Conservation (phyloP, 768 basidiomycete genomes). For the Dentipellis sp. region DNA sequence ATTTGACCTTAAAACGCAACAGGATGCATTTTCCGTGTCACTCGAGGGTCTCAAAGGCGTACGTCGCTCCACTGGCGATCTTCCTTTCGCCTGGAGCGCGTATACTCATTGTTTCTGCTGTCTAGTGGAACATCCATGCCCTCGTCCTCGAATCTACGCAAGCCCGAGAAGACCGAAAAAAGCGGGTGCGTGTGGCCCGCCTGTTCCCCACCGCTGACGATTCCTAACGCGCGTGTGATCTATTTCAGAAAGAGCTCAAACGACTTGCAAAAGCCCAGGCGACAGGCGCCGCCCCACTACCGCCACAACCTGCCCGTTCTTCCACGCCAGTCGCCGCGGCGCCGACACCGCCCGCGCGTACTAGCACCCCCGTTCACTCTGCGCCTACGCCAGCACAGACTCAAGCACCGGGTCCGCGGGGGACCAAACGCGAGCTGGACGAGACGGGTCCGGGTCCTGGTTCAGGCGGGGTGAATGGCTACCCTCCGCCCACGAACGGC, state of each 20-base stretch:
- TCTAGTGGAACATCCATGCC: slow-evolving; percentile 16
- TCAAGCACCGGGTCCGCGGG: slow-evolving; percentile 5
- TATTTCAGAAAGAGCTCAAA: slow-evolving; percentile 15
- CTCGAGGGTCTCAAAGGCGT: slow-evolving; percentile 15
- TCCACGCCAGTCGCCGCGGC: background rate
- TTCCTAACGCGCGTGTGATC: background rate
- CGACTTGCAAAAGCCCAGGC: slow-evolving; percentile 14
- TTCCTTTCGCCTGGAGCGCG: background rate
- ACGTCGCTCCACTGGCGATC: background rate
- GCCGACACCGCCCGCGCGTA: slow-evolving; percentile 9
- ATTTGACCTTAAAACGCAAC: slow-evolving; percentile 12
- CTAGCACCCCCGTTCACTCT: slow-evolving; percentile 4
- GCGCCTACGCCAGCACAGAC: background rate
- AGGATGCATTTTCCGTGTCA: slow-evolving; percentile 13
- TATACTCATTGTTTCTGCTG: too few species aligned
- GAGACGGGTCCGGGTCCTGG: slow-evolving; percentile 2
- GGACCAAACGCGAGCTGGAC: slow-evolving; percentile 13
- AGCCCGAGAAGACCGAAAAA: slow-evolving; percentile 16
- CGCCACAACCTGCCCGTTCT: background rate
- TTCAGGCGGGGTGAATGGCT: background rate
- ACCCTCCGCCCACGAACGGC: slow-evolving; percentile 1
- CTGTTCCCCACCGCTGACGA: too few species aligned
- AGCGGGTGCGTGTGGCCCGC: slow-evolving; percentile 10
- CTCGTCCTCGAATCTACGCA: slow-evolving; percentile 15
- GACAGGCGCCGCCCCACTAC: background rate